Conservation (phyloP, 1,284 basidiomycete genomes). For the Ceratobasidium sp. region DNA sequence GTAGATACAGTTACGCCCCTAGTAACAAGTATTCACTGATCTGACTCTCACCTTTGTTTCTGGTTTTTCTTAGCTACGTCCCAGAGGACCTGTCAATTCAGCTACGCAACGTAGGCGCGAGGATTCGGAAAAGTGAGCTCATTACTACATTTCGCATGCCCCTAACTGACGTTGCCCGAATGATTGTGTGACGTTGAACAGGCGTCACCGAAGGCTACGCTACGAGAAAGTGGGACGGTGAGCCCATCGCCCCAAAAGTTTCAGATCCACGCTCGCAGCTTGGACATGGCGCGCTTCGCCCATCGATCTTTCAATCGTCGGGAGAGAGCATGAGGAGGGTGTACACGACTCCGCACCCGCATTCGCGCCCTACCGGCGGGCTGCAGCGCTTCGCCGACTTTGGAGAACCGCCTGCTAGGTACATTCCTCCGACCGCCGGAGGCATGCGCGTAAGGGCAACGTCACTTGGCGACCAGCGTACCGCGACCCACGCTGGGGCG, state of each 20-base stretch:
- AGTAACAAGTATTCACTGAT: conserved; percentile 14
- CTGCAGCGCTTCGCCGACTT: conserved; percentile 39
- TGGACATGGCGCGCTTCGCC: conserved; percentile 10
- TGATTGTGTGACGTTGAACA: not conserved
- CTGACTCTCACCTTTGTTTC: conserved; percentile 5
- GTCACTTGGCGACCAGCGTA: conserved; percentile 26
- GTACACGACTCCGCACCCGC: conserved; percentile 12
- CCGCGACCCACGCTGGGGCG: not conserved
- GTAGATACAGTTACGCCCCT: conserved; percentile 16
- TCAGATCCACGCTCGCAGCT: conserved; percentile 33
- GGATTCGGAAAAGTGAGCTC: conserved; percentile 43
- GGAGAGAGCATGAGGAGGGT: conserved; percentile 29
- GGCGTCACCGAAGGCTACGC: conserved; percentile 41
- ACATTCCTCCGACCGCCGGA: not conserved
- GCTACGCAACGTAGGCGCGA: conserved; percentile 39
- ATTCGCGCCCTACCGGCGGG: not conserved
- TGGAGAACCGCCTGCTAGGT: conserved; percentile 23
- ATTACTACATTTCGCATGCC: not conserved
- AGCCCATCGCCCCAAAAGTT: conserved; percentile 28
- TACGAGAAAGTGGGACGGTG: conserved; percentile 31
- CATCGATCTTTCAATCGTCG: conserved; percentile 34
- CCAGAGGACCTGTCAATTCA: conserved; percentile 34
- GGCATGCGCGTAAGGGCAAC: conserved; percentile 28
- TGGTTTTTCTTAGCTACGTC: conserved; percentile 20
- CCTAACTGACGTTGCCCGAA: conserved; percentile 23